A percentile compares a stretch with the other conserved stretches of the same genome.
phyloP scores from a whole-genome alignment of 108 stramenopile species.

The Cyclotella sp. region DNA sequence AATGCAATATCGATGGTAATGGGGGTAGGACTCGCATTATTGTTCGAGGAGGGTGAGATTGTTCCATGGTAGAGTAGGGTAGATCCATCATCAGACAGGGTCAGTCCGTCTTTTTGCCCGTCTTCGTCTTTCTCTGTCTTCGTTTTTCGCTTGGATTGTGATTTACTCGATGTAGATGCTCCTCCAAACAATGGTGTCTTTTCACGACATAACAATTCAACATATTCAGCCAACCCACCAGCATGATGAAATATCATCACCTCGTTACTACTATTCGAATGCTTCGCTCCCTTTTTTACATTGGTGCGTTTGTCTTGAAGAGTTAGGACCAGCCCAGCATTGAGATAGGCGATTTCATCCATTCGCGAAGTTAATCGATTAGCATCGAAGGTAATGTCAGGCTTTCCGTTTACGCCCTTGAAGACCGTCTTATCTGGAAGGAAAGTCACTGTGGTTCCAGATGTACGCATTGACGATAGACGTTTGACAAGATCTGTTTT shows the following conservation, averaged over 20 bases:
- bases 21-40: slow-evolving; percentile 37
- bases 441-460: slow-evolving; percentile 86
- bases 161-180: slow-evolving; percentile 4
- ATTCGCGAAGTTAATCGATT: slow-evolving; percentile 76
- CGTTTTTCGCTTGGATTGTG: slow-evolving; percentile 28
- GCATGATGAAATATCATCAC: slow-evolving; percentile 84
- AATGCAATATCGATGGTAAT: slow-evolving; percentile 87
- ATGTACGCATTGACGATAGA: slow-evolving; percentile 54
- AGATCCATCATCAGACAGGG: slow-evolving; percentile 41
- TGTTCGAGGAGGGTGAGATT: slow-evolving; percentile 35
- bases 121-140: slow-evolving; percentile 29
- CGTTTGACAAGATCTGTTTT: slow-evolving; percentile 41
- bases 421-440: slow-evolving; percentile 90
- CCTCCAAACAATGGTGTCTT: slow-evolving; percentile 79
- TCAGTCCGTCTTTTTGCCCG: slow-evolving; percentile 18
- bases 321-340: slow-evolving; percentile 88
- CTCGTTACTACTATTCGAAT: slow-evolving; percentile 27
- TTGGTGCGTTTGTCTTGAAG: slow-evolving; percentile 77
- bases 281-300: slow-evolving; percentile 36
- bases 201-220: slow-evolving; percentile 78
- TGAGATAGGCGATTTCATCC: slow-evolving; percentile 90
- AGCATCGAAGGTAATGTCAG: slow-evolving; percentile 80
- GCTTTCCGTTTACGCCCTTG: slow-evolving; percentile 86
- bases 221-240: slow-evolving; percentile 89
- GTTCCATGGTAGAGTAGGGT: slow-evolving; percentile 48